These are phyloP conservation scores for Niebla homalea DNA, from an alignment of 495 filamentous ascomycete species.

Conservation along the genomic window DNA sequence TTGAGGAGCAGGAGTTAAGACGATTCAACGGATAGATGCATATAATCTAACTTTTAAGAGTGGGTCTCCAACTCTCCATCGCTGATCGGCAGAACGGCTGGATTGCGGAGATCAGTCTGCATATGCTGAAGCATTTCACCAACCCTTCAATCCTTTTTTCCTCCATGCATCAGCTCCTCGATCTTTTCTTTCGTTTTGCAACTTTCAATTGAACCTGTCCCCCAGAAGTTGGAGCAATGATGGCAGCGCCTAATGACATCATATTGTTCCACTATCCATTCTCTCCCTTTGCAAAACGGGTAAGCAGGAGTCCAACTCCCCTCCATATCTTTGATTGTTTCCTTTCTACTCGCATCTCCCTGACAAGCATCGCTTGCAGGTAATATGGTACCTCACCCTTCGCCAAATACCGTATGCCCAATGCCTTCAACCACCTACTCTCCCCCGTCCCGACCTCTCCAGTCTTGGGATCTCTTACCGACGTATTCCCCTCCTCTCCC, in stretches of 20 bases:
- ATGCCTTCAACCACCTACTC: slow-evolving; percentile 46
- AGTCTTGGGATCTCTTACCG: slow-evolving; percentile 46
- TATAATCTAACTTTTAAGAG: too few species aligned
- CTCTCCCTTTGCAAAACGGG: slow-evolving; percentile 45
- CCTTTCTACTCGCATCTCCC: not conserved
- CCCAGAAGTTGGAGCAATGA: not conserved
- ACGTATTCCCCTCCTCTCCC: slow-evolving; percentile 49
- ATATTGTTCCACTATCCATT: slow-evolving; percentile 42
- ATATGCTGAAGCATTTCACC: too few species aligned
- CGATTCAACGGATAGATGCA: too few species aligned
- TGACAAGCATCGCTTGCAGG: not conserved
- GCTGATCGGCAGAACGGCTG: too few species aligned
- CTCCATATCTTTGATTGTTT: not conserved
- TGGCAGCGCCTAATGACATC: slow-evolving; percentile 27
- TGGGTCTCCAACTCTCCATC: too few species aligned
- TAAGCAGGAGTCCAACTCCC: not conserved
- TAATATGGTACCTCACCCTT: slow-evolving; percentile 47
- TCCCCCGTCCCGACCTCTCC: slow-evolving; percentile 46
- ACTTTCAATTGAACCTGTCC: too few species aligned
- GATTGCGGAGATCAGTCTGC: too few species aligned
- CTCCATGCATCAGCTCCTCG: not conserved
- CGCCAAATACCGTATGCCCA: slow-evolving; percentile 42
- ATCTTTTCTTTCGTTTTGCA: too few species aligned
- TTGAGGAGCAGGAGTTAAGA: too few species aligned
- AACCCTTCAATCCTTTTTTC: too few species aligned